phyloP scores from a whole-genome alignment of 495 filamentous ascomycete species.

The Daldinia childiae region DNA sequence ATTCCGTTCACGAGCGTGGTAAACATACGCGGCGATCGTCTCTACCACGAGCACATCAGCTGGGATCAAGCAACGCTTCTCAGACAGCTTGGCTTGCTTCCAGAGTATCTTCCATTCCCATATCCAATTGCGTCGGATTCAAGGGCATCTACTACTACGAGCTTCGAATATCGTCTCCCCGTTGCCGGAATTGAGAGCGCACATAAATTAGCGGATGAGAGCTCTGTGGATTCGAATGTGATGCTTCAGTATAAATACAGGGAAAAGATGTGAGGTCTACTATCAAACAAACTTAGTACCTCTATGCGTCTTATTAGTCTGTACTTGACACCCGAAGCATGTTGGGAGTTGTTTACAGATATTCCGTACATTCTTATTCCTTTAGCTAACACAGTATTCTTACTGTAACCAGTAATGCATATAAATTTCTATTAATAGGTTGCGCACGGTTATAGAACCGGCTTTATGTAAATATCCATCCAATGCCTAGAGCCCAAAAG shows the following conservation, averaged over 20 bases:
- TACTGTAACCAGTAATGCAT: too few relatives aligned
- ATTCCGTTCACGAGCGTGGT: constrained; percentile 80
- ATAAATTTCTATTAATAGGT: neutral
- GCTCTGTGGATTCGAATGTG: constrained; percentile 66
- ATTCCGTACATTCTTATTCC: too few relatives aligned
- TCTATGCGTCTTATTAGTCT: too few relatives aligned
- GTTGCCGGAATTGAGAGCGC: constrained; percentile 75
- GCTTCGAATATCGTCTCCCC: constrained; percentile 71
- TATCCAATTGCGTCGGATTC: constrained; percentile 57
- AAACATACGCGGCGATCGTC: constrained; percentile 73
- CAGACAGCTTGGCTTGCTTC: constrained; percentile 76
- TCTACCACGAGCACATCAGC: constrained; percentile 85
- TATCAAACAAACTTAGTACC: neutral
- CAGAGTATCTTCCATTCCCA: constrained; percentile 67
- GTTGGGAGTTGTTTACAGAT: too few relatives aligned
- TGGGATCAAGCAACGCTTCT: constrained; percentile 90
- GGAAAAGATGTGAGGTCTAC: neutral
- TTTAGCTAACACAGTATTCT: too few relatives aligned
- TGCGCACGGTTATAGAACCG: neutral
- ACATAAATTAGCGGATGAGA: constrained; percentile 70
- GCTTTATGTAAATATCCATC: neutral
- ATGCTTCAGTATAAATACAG: constrained; percentile 60
- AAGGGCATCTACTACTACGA: constrained; percentile 47
- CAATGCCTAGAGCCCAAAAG: neutral
- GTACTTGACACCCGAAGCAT: too few relatives aligned